Conservation (phyloP, 2,329 filamentous ascomycete genomes). For the Trichoderma cornu-damae region DNA sequence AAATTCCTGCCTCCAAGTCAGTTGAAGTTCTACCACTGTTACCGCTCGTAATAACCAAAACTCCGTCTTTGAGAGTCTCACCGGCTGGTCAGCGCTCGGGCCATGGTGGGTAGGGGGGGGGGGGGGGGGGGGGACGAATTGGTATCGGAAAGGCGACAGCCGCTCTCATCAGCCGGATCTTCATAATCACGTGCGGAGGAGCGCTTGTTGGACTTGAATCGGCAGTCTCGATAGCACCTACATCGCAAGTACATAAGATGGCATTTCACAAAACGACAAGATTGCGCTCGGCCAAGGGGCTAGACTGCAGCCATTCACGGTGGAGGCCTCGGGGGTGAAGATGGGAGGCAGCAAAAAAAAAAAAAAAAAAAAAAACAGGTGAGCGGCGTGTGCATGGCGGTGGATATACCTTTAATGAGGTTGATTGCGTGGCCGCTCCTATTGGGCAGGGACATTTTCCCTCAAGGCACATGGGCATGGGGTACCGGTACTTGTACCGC, state of each 20-base stretch:
- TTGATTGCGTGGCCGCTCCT: not conserved
- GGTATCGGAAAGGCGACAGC: conserved; percentile 11
- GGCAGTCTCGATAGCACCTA: conserved; percentile 1
- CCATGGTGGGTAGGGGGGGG: not conserved
- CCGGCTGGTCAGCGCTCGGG: conserved; percentile 4
- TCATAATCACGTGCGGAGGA: not conserved
- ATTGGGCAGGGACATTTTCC: conserved; percentile 5
- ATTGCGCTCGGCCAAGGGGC: conserved; percentile 4
- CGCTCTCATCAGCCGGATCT: conserved; percentile 2
- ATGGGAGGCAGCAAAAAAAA: not conserved
- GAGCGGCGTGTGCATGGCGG: conserved; percentile 6
- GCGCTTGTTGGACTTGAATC: not conserved
- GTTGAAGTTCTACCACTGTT: not conserved
- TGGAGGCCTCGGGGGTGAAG: conserved; percentile 6
- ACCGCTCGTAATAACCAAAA: not conserved
- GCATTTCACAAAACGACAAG: not conserved
- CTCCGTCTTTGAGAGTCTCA: conserved; percentile 9
- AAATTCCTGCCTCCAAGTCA: not conserved
- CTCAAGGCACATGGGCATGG: not conserved
- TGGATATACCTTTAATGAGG: conserved; percentile 17
- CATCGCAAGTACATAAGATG: conserved; percentile 1
- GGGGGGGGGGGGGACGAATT: not conserved
- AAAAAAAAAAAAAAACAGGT: not conserved
- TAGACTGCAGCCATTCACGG: not conserved
- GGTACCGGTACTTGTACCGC: not conserved